Percentiles rank a stretch among this genome's conserved stretches.
phyloP scores from a whole-genome alignment of 1,284 basidiomycete genomes.

The Melampsora larici-populina region DNA sequence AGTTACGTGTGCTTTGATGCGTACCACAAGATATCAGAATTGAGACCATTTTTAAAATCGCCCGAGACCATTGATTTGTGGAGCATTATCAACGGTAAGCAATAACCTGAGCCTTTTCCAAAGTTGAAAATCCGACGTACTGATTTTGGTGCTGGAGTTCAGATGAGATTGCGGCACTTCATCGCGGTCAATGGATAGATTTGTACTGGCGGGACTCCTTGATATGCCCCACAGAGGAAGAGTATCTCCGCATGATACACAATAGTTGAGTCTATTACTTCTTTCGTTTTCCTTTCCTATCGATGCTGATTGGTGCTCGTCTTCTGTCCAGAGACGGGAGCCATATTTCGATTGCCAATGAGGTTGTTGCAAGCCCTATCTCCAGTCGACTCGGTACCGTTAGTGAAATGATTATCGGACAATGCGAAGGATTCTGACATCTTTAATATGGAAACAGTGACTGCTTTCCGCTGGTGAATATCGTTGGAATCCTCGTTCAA shows the following conservation, averaged over 20 bases:
- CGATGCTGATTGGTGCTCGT: background rate
- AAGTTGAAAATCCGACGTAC: too few species aligned
- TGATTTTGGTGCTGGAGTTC: background rate
- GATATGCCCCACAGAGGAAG: constrained; percentile 55
- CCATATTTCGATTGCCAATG: constrained; percentile 84
- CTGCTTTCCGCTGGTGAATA: constrained; percentile 85
- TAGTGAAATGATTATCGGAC: background rate
- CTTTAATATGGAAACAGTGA: constrained; percentile 60
- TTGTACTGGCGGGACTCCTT: constrained; percentile 90
- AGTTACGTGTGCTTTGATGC: constrained; percentile 42
- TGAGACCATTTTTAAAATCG: background rate
- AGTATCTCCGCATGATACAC: constrained; percentile 94
- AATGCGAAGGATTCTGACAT: background rate
- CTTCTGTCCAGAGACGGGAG: constrained; percentile 74
- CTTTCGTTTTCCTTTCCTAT: background rate
- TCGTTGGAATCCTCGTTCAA: constrained; percentile 91
- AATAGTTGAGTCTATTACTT: constrained; percentile 68
- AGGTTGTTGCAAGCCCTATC: constrained; percentile 90
- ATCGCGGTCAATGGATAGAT: constrained; percentile 93
- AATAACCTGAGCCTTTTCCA: too few species aligned
- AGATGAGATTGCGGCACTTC: constrained; percentile 84
- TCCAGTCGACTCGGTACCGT: constrained; percentile 22
- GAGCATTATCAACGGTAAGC: constrained; percentile 36
- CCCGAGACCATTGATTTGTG: constrained; percentile 13
- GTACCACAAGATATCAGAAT: constrained; percentile 28